Conservation (phyloP, 768 basidiomycete genomes). For the Sutorius australiensis region DNA sequence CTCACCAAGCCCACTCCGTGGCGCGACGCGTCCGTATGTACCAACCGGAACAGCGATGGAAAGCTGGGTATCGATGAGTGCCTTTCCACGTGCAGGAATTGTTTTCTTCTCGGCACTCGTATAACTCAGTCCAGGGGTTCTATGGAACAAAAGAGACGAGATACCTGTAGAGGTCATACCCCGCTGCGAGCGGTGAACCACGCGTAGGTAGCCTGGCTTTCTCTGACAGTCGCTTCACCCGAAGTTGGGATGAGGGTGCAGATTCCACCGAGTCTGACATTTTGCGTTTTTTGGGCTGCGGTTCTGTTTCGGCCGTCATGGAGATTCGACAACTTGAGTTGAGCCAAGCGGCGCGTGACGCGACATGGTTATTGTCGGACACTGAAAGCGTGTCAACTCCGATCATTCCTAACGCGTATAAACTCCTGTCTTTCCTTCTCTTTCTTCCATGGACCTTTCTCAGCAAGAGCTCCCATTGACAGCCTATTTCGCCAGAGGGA, state of each 20-base stretch:
- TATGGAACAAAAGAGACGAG: neutral
- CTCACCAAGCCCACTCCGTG: constrained; percentile 91
- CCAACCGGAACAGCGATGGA: constrained; percentile 92
- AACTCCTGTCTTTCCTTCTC: neutral
- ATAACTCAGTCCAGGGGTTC: constrained; percentile 1
- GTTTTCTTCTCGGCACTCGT: constrained; percentile 77
- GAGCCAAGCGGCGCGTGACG: constrained; percentile 8
- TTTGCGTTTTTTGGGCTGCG: constrained; percentile 57
- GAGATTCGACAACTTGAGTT: neutral
- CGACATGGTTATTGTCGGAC: constrained; percentile 28
- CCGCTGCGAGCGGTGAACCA: constrained; percentile 83
- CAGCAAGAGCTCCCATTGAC: constrained; percentile 33
- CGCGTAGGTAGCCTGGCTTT: constrained; percentile 83
- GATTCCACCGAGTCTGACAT: constrained; percentile 41
- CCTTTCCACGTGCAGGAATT: constrained; percentile 88
- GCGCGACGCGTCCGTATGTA: constrained; percentile 95
- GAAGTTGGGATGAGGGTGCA: constrained; percentile 49
- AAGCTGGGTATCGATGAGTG: constrained; percentile 84
- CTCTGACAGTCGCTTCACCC: constrained; percentile 81
- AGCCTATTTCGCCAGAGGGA: constrained; percentile 20
- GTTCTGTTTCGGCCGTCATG: constrained; percentile 27
- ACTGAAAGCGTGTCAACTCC: constrained; percentile 40
- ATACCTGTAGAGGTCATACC: constrained; percentile 93
- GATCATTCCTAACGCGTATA: constrained; percentile 6
- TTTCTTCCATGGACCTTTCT: constrained; percentile 28